Conservation (phyloP, 495 filamentous ascomycete species). For the Elasticomyces elasticus region DNA sequence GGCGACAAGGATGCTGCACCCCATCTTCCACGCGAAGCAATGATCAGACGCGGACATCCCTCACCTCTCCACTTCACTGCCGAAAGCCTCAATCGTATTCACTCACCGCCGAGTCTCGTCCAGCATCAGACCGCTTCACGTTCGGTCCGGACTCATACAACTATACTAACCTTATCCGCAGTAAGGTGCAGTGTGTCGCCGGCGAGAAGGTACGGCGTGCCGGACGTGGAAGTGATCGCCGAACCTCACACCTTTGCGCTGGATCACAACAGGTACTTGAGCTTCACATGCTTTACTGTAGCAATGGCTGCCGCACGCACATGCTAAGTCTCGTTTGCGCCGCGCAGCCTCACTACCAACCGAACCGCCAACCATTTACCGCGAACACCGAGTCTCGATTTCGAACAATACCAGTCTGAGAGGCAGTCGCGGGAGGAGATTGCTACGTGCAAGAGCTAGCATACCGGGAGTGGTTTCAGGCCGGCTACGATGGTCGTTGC, state of each 20-base stretch:
- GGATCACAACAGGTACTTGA: not conserved
- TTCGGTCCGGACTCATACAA: too few relatives aligned
- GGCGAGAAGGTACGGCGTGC: too few relatives aligned
- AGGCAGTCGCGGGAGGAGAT: not conserved
- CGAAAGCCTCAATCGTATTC: too few relatives aligned
- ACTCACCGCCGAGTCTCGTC: too few relatives aligned
- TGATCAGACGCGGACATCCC: too few relatives aligned
- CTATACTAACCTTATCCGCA: too few relatives aligned
- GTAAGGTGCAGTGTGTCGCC: too few relatives aligned
- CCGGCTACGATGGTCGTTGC: slow-evolving; percentile 61
- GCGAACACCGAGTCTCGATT: not conserved
- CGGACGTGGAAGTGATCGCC: not conserved
- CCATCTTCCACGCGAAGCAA: too few relatives aligned
- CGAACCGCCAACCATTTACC: not conserved
- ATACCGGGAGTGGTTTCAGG: not conserved
- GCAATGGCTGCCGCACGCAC: too few relatives aligned
- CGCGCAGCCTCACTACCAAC: not conserved
- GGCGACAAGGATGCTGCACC: too few relatives aligned
- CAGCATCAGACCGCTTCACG: too few relatives aligned
- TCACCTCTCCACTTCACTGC: too few relatives aligned
- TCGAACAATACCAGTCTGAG: not conserved
- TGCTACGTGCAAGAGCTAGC: not conserved
- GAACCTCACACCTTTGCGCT: not conserved
- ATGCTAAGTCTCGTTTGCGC: not conserved
- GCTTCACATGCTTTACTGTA: not conserved